Percentiles rank a stretch among this genome's conserved stretches.
Conservation (phyloP, 208 protist genomes). For the Phytomonas francai region DNA sequence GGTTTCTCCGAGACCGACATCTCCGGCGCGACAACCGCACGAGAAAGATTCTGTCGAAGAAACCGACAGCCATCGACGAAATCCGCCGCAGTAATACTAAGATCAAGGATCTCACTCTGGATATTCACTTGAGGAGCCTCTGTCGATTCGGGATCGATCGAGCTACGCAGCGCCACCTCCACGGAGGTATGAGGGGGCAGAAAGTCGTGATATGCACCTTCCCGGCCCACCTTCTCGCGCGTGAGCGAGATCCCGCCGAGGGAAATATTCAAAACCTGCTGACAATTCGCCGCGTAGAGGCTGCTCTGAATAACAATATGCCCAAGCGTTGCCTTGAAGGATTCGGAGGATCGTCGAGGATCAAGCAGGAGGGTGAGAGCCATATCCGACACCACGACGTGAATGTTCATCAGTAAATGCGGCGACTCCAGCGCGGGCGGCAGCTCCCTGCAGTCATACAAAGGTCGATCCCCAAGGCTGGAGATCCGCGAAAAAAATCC, state of each 20-base stretch:
- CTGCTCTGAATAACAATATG: constrained; percentile 58
- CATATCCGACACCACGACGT: constrained; percentile 50
- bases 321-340: constrained; percentile 48
- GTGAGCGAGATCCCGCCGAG: constrained; percentile 57
- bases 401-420: constrained; percentile 63
- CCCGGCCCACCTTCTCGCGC: constrained; percentile 9
- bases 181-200: constrained; percentile 37
- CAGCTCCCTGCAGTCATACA: constrained; percentile 65
- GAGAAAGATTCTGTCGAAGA: constrained; percentile 53
- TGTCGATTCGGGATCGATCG: constrained; percentile 45
- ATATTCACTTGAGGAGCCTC: constrained; percentile 43
- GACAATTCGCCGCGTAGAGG: constrained; percentile 39
- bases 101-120: constrained; percentile 34
- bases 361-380: constrained; percentile 61
- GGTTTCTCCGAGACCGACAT: constrained; percentile 7
- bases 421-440: constrained; percentile 33
- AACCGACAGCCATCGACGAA: constrained; percentile 51
- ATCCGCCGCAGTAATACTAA: constrained; percentile 33
- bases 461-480: constrained; percentile 36
- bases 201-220: constrained; percentile 13
- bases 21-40: constrained; percentile 19
- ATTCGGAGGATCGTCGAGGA: constrained; percentile 23
- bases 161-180: constrained; percentile 44
- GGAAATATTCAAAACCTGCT: constrained; percentile 59
- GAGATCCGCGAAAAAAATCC: constrained; percentile 63